Base-by-base conservation (phyloP, 1,284 basidiomycete species). In the Malassezia furfur region DNA sequence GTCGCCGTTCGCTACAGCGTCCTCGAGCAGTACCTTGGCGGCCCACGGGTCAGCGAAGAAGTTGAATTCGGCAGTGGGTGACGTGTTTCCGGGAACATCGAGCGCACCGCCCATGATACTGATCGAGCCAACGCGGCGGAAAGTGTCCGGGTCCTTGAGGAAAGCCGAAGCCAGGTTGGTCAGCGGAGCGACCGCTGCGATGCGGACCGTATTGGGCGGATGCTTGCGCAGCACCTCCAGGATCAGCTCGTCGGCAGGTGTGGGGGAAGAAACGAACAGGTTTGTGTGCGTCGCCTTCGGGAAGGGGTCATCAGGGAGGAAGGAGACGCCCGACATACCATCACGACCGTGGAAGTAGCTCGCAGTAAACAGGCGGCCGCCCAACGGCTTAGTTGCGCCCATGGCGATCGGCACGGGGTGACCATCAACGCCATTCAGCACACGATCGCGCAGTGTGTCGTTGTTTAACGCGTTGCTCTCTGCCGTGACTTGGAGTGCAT, bases 71-170 rank as follows among this genome's bases (percentile, higher is more conserved):
- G 60, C 57, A 10, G 50, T 50, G 2, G 69, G 64, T 11, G 61
- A 50, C 22, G 57, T 52, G 70, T 96, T 96, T 2, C 91, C 91
- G 0, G 91, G 89, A 17, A 88, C 87, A 63, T 96, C 90, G 30
- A 96, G 76, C 1, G 88, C 85, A n/a, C 91, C 91, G n/a, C 91
- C 93, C 91, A 96, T 96, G 72, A 84, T 85, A 17, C 91, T 78
- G 25, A 96, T 79, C 12, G 83, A 80, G 32, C 81, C 82, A 2
- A 84, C 71, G 28, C 79, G 78, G 15, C 84, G 75, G 53, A 81
- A 79, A 1, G 81, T 78, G 31, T 78, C 74, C 1, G 81, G 80
- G 65, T 87, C 81, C 47, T 80, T 72, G 10, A 80, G 80, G 72
- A 86, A 78, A 46, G 87, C 80, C 37, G 79, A 78, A 1, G 89